Evolutionary conservation across 2,329 filamentous ascomycete species (phyloP).

Genomic region (Pseudogymnoascus sp.): DNA sequence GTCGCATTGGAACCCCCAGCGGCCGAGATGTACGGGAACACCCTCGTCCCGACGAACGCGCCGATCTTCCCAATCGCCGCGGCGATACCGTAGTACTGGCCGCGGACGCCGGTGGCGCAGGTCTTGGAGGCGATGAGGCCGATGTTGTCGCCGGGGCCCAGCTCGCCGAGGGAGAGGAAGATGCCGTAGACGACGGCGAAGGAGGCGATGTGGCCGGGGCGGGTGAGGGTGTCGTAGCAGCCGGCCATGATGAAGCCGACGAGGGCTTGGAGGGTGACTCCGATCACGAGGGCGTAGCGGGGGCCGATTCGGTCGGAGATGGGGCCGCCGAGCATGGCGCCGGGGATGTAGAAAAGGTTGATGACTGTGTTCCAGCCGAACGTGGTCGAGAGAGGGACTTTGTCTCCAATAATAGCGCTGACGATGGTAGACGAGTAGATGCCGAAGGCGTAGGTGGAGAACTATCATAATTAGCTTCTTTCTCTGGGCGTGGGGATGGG

Average conservation of each 20-base stretch:
- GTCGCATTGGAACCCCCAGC: constrained; percentile 49
- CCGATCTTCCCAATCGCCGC: constrained; percentile 68
- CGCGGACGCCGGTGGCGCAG: constrained; percentile 78
- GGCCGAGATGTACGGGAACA: constrained; percentile 63
- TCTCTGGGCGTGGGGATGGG: background rate
- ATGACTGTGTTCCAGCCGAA: constrained; percentile 87
- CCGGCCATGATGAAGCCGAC: constrained; percentile 87
- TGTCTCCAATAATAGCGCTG: constrained; percentile 49
- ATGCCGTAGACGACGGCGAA: constrained; percentile 76
- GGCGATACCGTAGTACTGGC: constrained; percentile 65
- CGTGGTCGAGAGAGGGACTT: constrained; percentile 59
- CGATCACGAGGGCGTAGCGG: constrained; percentile 60
- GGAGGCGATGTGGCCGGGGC: constrained; percentile 56
- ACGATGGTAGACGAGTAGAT: constrained; percentile 78
- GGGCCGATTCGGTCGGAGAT: constrained; percentile 73
- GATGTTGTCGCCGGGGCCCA: constrained; percentile 88
- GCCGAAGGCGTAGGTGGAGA: constrained; percentile 74
- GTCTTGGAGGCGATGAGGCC: constrained; percentile 81
- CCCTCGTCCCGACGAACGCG: constrained; percentile 78
- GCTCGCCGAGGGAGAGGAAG: constrained; percentile 68
- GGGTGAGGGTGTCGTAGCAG: constrained; percentile 61
- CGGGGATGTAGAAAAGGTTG: constrained; percentile 83
- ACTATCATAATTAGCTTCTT: constrained; percentile 35
- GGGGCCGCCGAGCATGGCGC: constrained; percentile 68
- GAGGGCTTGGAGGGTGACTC: constrained; percentile 63